These are phyloP conservation scores for Kluyveromyces siamensis DNA, from an alignment of 805 yeast genomes.

Conservation along the genomic window DNA sequence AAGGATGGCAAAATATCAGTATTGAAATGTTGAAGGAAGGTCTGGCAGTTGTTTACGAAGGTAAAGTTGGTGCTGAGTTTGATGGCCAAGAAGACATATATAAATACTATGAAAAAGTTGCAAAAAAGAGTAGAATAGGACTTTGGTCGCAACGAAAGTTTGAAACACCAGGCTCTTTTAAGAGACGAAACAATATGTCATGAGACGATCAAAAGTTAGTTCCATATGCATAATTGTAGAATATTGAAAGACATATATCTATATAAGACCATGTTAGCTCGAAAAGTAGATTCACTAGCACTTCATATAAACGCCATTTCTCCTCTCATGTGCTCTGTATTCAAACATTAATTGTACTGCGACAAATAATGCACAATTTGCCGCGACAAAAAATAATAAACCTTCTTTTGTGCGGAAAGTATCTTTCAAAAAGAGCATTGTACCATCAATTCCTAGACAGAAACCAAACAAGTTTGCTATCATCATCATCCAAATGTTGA, in stretches of 20 bases:
- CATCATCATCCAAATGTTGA: conserved; percentile 97
- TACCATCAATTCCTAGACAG: conserved; percentile 87
- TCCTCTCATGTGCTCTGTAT: conserved; percentile 72
- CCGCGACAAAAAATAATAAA: conserved; percentile 45
- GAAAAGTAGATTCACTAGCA: conserved; percentile 34
- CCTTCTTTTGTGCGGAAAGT: conserved; percentile 71
- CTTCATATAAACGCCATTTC: conserved; percentile 73
- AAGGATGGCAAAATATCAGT: conserved; percentile 73
- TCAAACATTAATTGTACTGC: conserved; percentile 95
- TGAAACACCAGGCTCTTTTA: conserved; percentile 74
- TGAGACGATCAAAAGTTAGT: not conserved
- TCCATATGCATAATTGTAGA: not conserved
- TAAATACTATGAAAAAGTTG: conserved; percentile 47
- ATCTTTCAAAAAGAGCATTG: conserved; percentile 50
- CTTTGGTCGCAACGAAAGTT: conserved; percentile 55
- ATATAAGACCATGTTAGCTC: not conserved
- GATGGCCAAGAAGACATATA: conserved; percentile 65
- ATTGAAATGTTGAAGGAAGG: conserved; percentile 81
- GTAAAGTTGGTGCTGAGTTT: conserved; percentile 72
- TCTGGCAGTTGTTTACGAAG: conserved; percentile 81
- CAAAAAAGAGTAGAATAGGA: conserved; percentile 51
- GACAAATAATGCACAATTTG: conserved; percentile 63
- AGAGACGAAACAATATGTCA: conserved; percentile 33
- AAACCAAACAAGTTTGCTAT: conserved; percentile 91
- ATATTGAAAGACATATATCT: not conserved